Evolutionary conservation across 371 early-diverging fungal species (phyloP), one percentile per base, ranked within the genome.

Genomic region (Lichtheimia corymbifera): DNA sequence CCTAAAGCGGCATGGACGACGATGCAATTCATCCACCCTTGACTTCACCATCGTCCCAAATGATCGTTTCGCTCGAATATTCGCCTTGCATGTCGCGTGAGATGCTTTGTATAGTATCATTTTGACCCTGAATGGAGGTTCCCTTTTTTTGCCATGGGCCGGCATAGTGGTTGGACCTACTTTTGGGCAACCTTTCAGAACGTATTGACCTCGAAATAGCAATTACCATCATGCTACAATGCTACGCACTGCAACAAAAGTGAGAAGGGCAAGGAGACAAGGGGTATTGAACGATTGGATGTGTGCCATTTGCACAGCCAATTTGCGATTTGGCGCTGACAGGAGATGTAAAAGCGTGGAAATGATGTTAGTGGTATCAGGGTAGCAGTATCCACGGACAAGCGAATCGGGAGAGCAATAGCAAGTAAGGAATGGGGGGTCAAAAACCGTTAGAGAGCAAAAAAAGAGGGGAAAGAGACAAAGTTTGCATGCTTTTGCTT

Each of bases 271-370:
- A 47, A 47, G 47, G 47, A 47, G 47, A 22, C n/a, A 47, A 47
- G 47, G 22, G 47, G 47, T 18, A 11, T n/a, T 18, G 45, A 22
- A 47, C 7, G 47, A 47, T 12, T n/a, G 47, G 4, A 47, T 22
- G 18, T 7, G 17, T 7, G 47, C 47, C n/a, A 47, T 47, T 47
- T 47, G 1, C 35, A 35, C 35, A 35, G 35, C n/a, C 47, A 47
- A 47, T 47, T 47, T n/a, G 22, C 22, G 47, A 47, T 47, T 47
- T 47, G 47, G 47, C 47, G 47, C 47, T 47, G 47, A 47, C 47
- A 47, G 47, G 47, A 22, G 47, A 47, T n/a, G 35, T 35, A 2
- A 35, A 35, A 35, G 35, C 35, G 35, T 35, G 35, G 35, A 35
- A 35, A 35, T 35, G 35, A 35, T 35, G 35, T 35, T 35, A 35